Conservation (phyloP, 192 early-diverging fungal species). For the Funneliformis geosporum region DNA sequence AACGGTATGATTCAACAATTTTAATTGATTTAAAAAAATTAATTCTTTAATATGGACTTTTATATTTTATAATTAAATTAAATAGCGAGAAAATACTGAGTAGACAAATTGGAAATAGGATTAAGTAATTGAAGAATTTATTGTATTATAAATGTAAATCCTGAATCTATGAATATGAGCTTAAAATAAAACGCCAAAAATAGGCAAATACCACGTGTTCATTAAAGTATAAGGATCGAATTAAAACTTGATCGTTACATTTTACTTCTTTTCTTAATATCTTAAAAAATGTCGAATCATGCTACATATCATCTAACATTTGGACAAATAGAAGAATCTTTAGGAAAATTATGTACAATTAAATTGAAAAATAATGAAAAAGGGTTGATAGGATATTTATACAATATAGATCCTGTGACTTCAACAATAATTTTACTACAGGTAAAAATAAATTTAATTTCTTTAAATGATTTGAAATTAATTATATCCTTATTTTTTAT, state of each 20-base stretch:
- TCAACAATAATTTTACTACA: slow-evolving; percentile 33
- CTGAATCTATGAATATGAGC: too few relatives aligned
- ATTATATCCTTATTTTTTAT: neutral
- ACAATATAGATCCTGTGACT: slow-evolving; percentile 43
- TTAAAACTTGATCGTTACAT: too few relatives aligned
- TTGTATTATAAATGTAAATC: too few relatives aligned
- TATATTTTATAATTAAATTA: neutral
- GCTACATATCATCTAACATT: neutral
- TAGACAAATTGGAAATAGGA: neutral
- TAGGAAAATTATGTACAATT: slow-evolving; percentile 27
- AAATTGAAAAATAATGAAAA: slow-evolving; percentile 33
- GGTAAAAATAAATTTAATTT: neutral
- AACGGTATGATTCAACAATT: slow-evolving; percentile 3
- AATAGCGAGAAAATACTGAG: neutral
- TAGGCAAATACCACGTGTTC: too few relatives aligned
- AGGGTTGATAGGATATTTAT: slow-evolving; percentile 34
- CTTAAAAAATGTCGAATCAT: neutral
- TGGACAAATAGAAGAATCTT: slow-evolving; percentile 25
- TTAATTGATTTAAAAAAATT: neutral
- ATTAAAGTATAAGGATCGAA: too few relatives aligned
- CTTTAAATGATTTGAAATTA: neutral
- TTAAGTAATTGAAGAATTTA: neutral
- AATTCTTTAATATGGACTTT: neutral
- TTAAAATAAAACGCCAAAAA: too few relatives aligned
- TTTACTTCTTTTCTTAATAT: too few relatives aligned